Evolutionary conservation across 768 basidiomycete species (phyloP).

Genomic region (Suillus decipiens): DNA sequence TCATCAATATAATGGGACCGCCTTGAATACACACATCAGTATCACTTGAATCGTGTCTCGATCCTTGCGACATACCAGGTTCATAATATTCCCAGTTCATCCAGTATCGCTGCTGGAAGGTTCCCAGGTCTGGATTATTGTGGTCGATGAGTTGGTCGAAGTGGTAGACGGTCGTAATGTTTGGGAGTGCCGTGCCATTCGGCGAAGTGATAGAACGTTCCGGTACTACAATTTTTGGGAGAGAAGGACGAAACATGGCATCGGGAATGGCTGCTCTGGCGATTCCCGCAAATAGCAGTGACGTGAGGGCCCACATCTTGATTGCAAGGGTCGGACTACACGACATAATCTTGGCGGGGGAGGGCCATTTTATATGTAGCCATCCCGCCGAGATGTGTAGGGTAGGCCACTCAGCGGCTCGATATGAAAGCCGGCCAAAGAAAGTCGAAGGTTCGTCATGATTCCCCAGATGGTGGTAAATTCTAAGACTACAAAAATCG

Average conservation of each 20-base stretch:
- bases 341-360: background rate
- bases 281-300: background rate
- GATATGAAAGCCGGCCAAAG: background rate
- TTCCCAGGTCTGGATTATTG: background rate
- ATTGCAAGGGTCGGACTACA: background rate
- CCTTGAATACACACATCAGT: background rate
- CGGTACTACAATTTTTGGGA: background rate
- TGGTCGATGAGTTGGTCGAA: slow-evolving; percentile 1
- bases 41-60: background rate
- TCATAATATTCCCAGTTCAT: slow-evolving; percentile 1
- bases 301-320: background rate
- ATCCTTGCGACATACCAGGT: background rate
- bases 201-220: background rate
- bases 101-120: slow-evolving; percentile 2
- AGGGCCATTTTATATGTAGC: background rate
- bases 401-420: background rate
- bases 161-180: background rate
- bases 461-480: background rate
- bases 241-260: background rate
- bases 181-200: background rate
- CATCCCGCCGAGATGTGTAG: background rate
- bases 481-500: background rate
- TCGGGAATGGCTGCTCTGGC: background rate
- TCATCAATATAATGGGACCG: background rate
- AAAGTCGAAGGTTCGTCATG: background rate